Evolutionary conservation across 257 asterid genomes (phyloP), one percentile per base, ranked within the genome.

Genomic region (Schizonepeta tenuifolia): DNA sequence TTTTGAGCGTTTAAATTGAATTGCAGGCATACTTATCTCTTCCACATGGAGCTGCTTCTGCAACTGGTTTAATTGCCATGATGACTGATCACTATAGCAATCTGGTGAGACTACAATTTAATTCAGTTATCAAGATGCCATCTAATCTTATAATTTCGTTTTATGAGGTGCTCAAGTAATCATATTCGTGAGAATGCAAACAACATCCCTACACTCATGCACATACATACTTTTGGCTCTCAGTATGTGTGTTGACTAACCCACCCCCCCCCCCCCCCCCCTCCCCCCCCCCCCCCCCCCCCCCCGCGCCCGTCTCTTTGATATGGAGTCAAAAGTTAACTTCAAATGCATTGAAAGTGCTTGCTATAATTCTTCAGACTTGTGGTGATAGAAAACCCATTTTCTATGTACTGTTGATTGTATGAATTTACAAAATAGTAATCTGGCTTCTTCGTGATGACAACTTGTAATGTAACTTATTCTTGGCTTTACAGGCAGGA

Each of bases 11-110:
- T 64, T 14, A 24, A 68, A 61, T 66, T 54, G 58, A 50, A 67
- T 88, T 77, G 81, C 96, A 93, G 98, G 97, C 98, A 43, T 93
- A 93, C 82, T 87, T 93, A 73, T 89, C 98, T 58, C 98, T 93
- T 75, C 98, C 98, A 12, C 96, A 91, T 71, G 98, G 97, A 74
- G 86, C 90, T 82, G 96, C 98, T 57, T 91, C 97, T 75, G 92
- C 91, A 14, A 87, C 84, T 75, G 98, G 98, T 75, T 81, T 93
- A 76, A 84, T 81, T 77, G 98, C 98, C 38, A 93, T 93, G 98
- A 91, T 91, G 98, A 91, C 97, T 28, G 98, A 93, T 87, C 90
- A 91, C 82, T 93, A 89, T 82, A 76, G 91, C 86, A 91, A 91
- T 82, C 81, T 93, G 98, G 97, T 91, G 79, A 81, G 89, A 68